phyloP scores from a whole-genome alignment of 192 early-diverging fungal species.

The Jimgerdemannia lactiflua region DNA sequence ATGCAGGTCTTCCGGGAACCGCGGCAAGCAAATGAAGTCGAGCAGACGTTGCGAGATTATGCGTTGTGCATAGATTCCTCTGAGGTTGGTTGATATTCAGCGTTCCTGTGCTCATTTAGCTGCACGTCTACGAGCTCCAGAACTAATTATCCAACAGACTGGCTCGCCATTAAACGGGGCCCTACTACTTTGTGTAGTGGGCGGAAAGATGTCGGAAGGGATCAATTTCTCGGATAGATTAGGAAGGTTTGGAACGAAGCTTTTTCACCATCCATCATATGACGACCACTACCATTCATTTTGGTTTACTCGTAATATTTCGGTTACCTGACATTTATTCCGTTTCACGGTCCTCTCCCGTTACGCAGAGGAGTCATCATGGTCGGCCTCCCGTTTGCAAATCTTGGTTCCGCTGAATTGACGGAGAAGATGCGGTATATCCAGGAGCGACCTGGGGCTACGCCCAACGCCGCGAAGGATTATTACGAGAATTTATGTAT shows the following conservation, averaged over 20 bases:
- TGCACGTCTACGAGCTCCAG: not conserved
- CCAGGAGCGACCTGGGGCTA: conserved; percentile 11
- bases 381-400: conserved; percentile 88
- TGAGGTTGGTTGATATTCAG: conserved; percentile 10
- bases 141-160: not conserved
- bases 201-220: conserved; percentile 90
- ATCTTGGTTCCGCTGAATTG: conserved; percentile 71
- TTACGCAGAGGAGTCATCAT: conserved; percentile 71
- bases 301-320: too few species aligned
- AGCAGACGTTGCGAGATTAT: conserved; percentile 62
- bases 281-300: too few species aligned
- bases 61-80: conserved; percentile 35
- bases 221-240: conserved; percentile 90
- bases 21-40: conserved; percentile 41
- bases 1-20: conserved; percentile 73
- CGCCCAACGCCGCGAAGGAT: conserved; percentile 44
- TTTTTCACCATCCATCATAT: not conserved
- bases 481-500: conserved; percentile 93
- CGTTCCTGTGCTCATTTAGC: conserved; percentile 9
- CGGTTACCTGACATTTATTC: too few species aligned
- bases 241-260: conserved; percentile 42
- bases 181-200: conserved; percentile 85
- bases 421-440: conserved; percentile 68
- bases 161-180: conserved; percentile 46
- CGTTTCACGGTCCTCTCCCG: too few species aligned